Conservation (phyloP, 2,329 filamentous ascomycete genomes). For the Penicillium glabrum region DNA sequence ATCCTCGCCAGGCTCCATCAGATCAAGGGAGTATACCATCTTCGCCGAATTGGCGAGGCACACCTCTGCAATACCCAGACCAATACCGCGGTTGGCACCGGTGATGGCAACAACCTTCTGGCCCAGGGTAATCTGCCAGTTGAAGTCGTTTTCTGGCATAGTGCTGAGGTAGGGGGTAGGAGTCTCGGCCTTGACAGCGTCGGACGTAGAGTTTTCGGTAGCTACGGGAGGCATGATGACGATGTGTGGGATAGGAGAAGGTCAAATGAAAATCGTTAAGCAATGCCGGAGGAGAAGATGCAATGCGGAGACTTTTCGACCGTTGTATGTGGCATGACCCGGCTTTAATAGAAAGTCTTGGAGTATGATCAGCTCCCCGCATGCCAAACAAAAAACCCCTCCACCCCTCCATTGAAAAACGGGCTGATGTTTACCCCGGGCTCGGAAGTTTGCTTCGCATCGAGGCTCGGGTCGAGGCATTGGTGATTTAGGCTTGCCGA, state of each 20-base stretch:
- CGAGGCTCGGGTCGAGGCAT: constrained; percentile 1
- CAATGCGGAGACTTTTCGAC: neutral
- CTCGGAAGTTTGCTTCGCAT: neutral
- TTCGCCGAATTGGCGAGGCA: constrained; percentile 48
- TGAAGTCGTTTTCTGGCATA: constrained; percentile 42
- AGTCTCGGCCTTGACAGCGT: constrained; percentile 25
- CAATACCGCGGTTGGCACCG: constrained; percentile 34
- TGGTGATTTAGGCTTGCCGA: neutral
- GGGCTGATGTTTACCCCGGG: neutral
- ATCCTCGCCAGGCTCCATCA: constrained; percentile 37
- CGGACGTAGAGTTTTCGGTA: constrained; percentile 1
- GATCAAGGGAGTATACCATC: constrained; percentile 43
- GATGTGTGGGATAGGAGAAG: neutral
- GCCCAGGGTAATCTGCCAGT: constrained; percentile 47
- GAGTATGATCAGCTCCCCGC: neutral
- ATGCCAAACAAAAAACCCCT: neutral
- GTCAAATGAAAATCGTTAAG: neutral
- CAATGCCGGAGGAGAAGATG: neutral
- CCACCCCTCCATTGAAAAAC: neutral
- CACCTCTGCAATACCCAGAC: constrained; percentile 49
- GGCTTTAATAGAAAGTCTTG: neutral
- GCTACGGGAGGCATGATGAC: constrained; percentile 16
- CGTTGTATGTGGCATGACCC: neutral
- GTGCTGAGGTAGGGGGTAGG: constrained; percentile 37
- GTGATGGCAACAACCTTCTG: constrained; percentile 42